Base-by-base conservation (phyloP, 208 protist species). In the Acanthamoeba lenticulata region DNA sequence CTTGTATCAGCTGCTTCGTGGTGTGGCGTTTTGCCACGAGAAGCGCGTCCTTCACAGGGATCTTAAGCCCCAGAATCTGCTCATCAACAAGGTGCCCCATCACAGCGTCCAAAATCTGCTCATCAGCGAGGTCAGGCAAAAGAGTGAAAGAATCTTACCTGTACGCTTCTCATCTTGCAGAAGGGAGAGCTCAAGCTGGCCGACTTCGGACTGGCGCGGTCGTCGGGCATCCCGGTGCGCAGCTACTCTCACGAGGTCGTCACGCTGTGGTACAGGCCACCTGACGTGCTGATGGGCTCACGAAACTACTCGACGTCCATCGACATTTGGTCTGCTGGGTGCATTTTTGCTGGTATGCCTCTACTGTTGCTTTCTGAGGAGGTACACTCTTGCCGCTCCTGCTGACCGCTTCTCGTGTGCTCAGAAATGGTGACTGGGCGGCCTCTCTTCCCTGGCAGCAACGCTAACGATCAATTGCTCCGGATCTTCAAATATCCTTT, bases 181-280 rank as follows among this genome's bases (percentile, higher is more conserved):
- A 95, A 95, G 55, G 97, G 97, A 4, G 95, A 95, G 52, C 95
- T 99, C 6, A 99, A 99, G 95, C 91, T 99, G 6, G 98, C 98
- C 49, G 96, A 99, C 93, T 99, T 99, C 97, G 99, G 99, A 49
- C 98, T 99, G 38, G 99, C 99, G 0, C 97, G 96, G 60, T 92
- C 96, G 15, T 99, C 99, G 95, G 98, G 99, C 95, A 98, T 99
- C 42, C 99, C 99, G 38, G 98, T 99, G 91, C 98, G 99, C 94
- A 99, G 98, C 38, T 99, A 99, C 96, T 99, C 99, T 2, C 99
- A 99, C 96, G 99, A 99, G 95, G 96, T 98, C 1, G 99, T 99
- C 93, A 99, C 99, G 21, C 97, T 99, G 24, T 99, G 99, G 99
- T 99, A 99, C 96, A 97, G 99, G 60, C 98, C 99, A 1, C 99